Evolutionary conservation across 2,329 filamentous ascomycete species (phyloP), one percentile per base, ranked within the genome.

Genomic region (Ciborinia camelliae): DNA sequence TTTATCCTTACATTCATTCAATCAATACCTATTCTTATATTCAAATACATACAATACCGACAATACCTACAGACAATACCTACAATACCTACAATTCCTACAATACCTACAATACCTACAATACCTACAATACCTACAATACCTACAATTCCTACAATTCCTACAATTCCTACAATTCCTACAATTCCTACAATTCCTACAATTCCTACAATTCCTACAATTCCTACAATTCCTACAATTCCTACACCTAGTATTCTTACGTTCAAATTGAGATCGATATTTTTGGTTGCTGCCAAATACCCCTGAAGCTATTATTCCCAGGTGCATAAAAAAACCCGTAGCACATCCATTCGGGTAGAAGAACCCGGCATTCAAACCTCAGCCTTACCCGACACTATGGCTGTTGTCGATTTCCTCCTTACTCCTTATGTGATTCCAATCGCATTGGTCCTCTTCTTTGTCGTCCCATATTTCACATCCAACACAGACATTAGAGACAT

Each of bases 351-450:
- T 32, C 28, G 52, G 28, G 52, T 43, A 41, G 32, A n/a, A 50
- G 20, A 7, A 50, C 8, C 26, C 30, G 51, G 41, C 45, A 43
- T 18, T 39, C 28, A 15, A 41, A 23, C 30, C n/a, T 20, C 20
- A 26, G 26, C 8, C 26, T 14, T 39, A 51, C n/a, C 26, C 9
- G 32, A 68, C 47, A 12, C n/a, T n/a, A 75, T 75, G 73, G 74
- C 76, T 9, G 68, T 80, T 67, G 50, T 75, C 50, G 74, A 77
- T 65, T 66, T 77, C 32, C 52, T 80, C 28, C 64, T 80, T 28
- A 81, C 82, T 3, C 80, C 81, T n/a, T 84, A 79, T 79, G 74
- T 78, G 1, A 71, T 83, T 20, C 76, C 75, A 2, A 73, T 78
- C 0, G 77, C 83, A n/a, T 72, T 84, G 12, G 76, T 81, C 8